Evolutionary conservation across 192 early-diverging fungal genomes (phyloP).

Genomic region (Diversispora epigaea): DNA sequence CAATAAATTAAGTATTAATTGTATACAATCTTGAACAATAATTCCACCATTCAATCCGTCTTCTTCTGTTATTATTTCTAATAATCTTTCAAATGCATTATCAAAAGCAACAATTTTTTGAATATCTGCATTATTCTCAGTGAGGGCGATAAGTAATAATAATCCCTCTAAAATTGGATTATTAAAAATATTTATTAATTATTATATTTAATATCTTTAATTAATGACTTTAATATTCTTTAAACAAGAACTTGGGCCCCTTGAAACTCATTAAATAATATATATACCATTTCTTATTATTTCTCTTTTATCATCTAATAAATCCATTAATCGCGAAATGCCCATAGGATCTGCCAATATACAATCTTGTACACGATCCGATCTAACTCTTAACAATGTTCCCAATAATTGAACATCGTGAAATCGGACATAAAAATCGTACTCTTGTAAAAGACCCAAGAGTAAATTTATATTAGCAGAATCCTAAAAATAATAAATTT

Average conservation of each 20-base stretch:
- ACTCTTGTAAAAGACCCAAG: conserved; percentile 85
- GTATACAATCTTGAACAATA: conserved; percentile 95
- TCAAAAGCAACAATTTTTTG: conserved; percentile 99
- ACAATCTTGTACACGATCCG: conserved; percentile 72
- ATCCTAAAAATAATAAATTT: conserved; percentile 56
- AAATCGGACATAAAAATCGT: conserved; percentile 95
- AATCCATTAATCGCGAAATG: conserved; percentile 85
- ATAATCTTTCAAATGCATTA: conserved; percentile 91
- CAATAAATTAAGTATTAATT: conserved; percentile 87
- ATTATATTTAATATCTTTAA: neutral
- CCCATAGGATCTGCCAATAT: conserved; percentile 85
- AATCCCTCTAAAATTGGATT: conserved; percentile 74
- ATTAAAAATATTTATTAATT: neutral
- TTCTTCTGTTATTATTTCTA: conserved; percentile 86
- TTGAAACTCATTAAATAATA: neutral
- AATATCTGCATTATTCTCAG: conserved; percentile 90
- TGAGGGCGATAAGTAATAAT: conserved; percentile 85
- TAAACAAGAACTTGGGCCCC: neutral
- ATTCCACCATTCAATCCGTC: conserved; percentile 90
- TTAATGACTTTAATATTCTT: neutral
- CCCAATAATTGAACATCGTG: conserved; percentile 84
- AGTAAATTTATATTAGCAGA: conserved; percentile 72
- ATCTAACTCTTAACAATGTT: conserved; percentile 64
- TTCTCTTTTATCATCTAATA: conserved; percentile 90
- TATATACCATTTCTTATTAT: conserved; percentile 89